Evolutionary conservation across 1,139 yeast species (phyloP), one percentile per base, ranked within the genome.

Genomic region (Saccharomycopsis hybrid): DNA sequence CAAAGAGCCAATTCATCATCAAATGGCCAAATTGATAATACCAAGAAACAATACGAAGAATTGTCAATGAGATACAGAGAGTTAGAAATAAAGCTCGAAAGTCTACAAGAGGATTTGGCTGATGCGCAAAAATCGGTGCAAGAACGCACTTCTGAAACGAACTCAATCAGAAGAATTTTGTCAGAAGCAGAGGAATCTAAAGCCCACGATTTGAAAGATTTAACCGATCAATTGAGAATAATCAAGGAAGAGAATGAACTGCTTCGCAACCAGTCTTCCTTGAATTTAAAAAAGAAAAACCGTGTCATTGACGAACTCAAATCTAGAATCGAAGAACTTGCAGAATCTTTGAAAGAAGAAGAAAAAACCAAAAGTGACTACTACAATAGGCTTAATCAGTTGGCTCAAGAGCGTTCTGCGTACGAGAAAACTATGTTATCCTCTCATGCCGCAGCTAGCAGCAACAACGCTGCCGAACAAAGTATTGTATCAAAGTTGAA

Each of bases 1-100:
- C 60, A 62, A 41, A 59, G 57, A 27, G 44, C 65, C 38, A 65
- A 66, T 47, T 60, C 59, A 45, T 49, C 58, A 3, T 74, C 85
- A 0, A 71, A 69, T 29, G 78, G 77, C 36, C 82, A 82, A 54
- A 71, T 77, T 13, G 86, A 80, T 54, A 61, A 77, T 0, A 66
- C 80, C 53, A 81, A 77, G 57, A 82, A 81, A 56, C 95, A 89
- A 63, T 78, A 82, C 52, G 96, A 89, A 45, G 97, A 90, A 60
- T 66, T 88, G 47, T 65, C 73, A 4, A 76, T 84, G 76, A 79
- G 84, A 50, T 67, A 82, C 35, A 77, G 77, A 55, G 97, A 90
- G 58, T 71, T 81, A 3, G 72, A 73, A 35, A 71, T 72, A 49
- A 74, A 78, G 55, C 71, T 78, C 31, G 92, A 86, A 53, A 75